Evolutionary conservation across 495 filamentous ascomycete species (phyloP).

Genomic region (Jackrogersella multiformis): DNA sequence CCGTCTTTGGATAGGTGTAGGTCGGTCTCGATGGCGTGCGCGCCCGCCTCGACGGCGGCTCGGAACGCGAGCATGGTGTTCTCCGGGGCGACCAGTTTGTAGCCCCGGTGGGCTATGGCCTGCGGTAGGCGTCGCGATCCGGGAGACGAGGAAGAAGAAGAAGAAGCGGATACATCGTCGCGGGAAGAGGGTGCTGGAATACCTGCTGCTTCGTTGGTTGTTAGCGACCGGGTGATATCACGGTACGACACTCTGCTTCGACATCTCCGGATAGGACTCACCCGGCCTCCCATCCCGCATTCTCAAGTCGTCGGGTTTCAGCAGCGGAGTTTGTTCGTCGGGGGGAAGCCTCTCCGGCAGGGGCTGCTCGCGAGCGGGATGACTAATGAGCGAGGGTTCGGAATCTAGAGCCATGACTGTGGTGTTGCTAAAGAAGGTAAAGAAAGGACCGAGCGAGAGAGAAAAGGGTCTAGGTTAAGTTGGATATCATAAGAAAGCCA

Average conservation of each 20-base stretch:
- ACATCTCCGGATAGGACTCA: conserved; percentile 12
- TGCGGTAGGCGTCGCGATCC: conserved; percentile 65
- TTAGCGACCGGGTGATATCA: background rate
- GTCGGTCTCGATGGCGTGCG: conserved; percentile 88
- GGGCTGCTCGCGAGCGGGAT: conserved; percentile 7
- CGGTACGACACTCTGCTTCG: background rate
- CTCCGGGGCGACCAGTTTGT: conserved; percentile 80
- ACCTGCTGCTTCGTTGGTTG: conserved; percentile 15
- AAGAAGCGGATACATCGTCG: background rate
- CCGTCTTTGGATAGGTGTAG: conserved; percentile 83
- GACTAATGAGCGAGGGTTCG: background rate
- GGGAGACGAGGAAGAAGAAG: background rate
- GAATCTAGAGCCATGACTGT: conserved; percentile 16
- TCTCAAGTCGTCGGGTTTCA: background rate
- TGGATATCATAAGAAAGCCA: conserved; percentile 14
- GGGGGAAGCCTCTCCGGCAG: conserved; percentile 7
- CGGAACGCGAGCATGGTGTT: conserved; percentile 84
- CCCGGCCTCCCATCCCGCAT: conserved; percentile 13
- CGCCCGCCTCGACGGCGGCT: conserved; percentile 74
- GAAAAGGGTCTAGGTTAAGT: background rate
- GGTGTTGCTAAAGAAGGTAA: background rate
- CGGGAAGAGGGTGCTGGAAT: conserved; percentile 19
- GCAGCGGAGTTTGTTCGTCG: conserved; percentile 38
- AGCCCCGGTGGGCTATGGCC: conserved; percentile 86
- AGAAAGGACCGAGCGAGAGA: background rate